A percentile compares a stretch with the other conserved stretches of the same genome.
Evolutionary conservation across 2,329 filamentous ascomycete genomes (phyloP).

Genomic region (Talaromyces sp.): DNA sequence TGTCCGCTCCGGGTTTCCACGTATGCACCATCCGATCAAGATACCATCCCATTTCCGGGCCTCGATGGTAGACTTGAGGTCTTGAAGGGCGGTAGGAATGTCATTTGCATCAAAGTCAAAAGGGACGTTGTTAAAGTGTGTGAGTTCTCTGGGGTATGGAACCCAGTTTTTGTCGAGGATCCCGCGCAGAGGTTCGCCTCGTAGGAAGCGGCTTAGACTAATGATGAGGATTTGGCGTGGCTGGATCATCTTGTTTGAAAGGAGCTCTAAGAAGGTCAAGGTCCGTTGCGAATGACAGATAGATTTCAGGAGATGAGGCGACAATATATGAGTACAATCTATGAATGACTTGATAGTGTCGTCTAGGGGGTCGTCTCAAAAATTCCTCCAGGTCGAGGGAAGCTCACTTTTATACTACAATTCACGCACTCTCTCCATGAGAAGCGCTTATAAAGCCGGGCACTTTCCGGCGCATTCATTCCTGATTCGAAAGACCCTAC

Average conservation of each 20-base stretch:
- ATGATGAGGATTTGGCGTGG: background rate
- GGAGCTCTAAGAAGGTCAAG: background rate
- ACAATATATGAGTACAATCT: background rate
- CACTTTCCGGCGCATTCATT: background rate
- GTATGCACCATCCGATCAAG: slow-evolving; percentile 11
- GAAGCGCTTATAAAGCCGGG: background rate
- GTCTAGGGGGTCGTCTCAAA: background rate
- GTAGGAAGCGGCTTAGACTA: background rate
- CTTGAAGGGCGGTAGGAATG: background rate
- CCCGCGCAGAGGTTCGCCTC: background rate
- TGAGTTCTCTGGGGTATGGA: background rate
- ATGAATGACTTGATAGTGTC: background rate
- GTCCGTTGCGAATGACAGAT: background rate
- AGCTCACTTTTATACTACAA: background rate
- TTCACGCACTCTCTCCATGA: background rate
- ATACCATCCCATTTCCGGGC: background rate
- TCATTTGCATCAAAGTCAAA: background rate
- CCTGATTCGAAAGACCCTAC: no score
- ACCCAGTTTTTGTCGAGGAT: background rate
- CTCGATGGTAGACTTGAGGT: background rate
- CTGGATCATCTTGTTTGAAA: background rate
- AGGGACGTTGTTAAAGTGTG: background rate
- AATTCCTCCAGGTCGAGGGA: background rate
- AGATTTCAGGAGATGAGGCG: background rate
- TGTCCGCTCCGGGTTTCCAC: background rate